Conservation (phyloP, 208 protist genomes). For the Jaenimonas drosophilae region DNA sequence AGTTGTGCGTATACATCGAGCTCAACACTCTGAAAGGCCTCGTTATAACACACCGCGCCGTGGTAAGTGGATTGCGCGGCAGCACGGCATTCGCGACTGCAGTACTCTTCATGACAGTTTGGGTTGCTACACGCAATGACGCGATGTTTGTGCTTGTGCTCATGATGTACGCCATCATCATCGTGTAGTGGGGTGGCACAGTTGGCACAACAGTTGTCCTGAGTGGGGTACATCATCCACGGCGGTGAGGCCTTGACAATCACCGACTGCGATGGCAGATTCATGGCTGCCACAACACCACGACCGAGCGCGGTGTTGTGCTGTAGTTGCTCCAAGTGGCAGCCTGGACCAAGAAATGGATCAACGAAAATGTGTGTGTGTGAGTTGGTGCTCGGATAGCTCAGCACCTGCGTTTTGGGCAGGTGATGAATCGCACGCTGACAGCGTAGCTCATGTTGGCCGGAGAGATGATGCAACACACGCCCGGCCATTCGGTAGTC, state of each 20-base stretch:
- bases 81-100: slow-evolving; percentile 68
- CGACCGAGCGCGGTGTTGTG: slow-evolving; percentile 15
- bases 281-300: slow-evolving; percentile 37
- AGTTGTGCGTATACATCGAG: slow-evolving; percentile 74
- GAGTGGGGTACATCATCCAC: slow-evolving; percentile 63
- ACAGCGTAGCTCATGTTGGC: slow-evolving; percentile 48
- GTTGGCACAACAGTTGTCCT: slow-evolving; percentile 46
- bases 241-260: slow-evolving; percentile 32
- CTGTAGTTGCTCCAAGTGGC: slow-evolving; percentile 18
- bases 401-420: slow-evolving; percentile 42
- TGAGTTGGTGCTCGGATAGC: slow-evolving; percentile 50
- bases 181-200: slow-evolving; percentile 44
- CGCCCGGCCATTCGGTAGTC: slow-evolving; percentile 72
- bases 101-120: slow-evolving; percentile 85
- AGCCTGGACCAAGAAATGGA: slow-evolving; percentile 40
- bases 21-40: slow-evolving; percentile 65
- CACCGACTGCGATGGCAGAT: slow-evolving; percentile 13
- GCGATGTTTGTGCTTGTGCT: too few species aligned
- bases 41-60: slow-evolving; percentile 47
- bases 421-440: slow-evolving; percentile 29
- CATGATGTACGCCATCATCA: too few species aligned
- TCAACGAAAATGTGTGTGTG: slow-evolving; percentile 74
- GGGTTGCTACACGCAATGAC: slow-evolving; percentile 53
- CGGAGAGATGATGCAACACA: slow-evolving; percentile 42
- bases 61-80: slow-evolving; percentile 57